Percentiles rank a stretch among this genome's conserved stretches.
Evolutionary conservation across 164 flowering plant species (phyloP).

Genomic region (Chimonanthus salicifolius): DNA sequence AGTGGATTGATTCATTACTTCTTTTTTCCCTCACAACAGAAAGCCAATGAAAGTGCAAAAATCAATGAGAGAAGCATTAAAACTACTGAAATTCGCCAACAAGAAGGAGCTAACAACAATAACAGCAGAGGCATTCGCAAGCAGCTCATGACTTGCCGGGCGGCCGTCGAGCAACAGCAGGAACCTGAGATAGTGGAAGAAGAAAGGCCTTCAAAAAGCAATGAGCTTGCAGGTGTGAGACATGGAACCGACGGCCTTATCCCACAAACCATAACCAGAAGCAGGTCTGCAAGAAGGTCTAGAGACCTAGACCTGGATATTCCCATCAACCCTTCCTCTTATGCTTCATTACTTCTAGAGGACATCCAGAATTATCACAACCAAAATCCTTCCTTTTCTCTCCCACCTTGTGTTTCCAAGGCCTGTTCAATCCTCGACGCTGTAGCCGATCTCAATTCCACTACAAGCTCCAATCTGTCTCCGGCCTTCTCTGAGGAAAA

Average conservation of each 20-base stretch:
- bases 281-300: constrained; percentile 44
- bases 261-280: constrained; percentile 35
- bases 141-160: constrained; percentile 5
- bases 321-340: constrained; percentile 45
- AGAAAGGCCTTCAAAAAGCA: constrained; percentile 8
- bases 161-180: constrained; percentile 11
- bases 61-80: constrained; percentile 19
- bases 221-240: constrained; percentile 1
- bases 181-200: constrained; percentile 16
- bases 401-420: constrained; percentile 76
- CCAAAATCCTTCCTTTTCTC: constrained; percentile 42
- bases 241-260: constrained; percentile 23
- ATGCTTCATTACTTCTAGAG: constrained; percentile 48
- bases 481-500: constrained; percentile 29
- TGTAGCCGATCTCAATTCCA: constrained; percentile 84
- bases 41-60: constrained; percentile 18
- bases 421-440: constrained; percentile 89
- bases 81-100: constrained; percentile 2
- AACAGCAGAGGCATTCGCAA: constrained; percentile 1
- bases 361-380: constrained; percentile 91
- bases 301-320: constrained; percentile 42
- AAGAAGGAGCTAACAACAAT: background rate
- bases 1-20: background rate
- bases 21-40: background rate
- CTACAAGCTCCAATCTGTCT: constrained; percentile 37